Base-by-base conservation (phyloP, 805 yeast species). In the Kluyveromyces siamensis region DNA sequence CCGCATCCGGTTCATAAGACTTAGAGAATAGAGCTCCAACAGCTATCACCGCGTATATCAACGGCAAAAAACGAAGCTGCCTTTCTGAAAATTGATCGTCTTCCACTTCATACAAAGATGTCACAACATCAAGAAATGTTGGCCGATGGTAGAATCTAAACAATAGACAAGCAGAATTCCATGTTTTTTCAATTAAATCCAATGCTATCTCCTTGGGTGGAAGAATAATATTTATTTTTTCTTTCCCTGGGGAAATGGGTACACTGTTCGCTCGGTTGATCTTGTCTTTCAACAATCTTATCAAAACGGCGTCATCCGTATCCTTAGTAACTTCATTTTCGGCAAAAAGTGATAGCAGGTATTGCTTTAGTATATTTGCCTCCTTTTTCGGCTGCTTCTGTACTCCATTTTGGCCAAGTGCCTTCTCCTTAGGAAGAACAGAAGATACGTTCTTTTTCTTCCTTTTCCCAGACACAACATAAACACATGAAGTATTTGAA, bases 81-180 rank as follows among this genome's bases (percentile, higher is more conserved):
- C 84, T 75, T 54, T 83, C 81, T 2, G 87, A 80, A 63, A 81
- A 84, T 50, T 77, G 77, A 9, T 75, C 74, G 1, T 89, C 87
- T 57, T 84, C 89, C 9, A 86, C 74, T 41, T 81, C 83, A 65
- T 87, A 88, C 27, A 88, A 68, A 48, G 84, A 78, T 55, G 85
- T 90, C 27, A 88, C 70, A 54, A 85, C 89, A 52, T 79, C 77
- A 47, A 84, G 73, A 51, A 88, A 76, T 2, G 90, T 80, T 1
- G 96, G 96, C 33, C 96, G 69, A 60, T 89, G 96, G 62, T 87
- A 85, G 62, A 89, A 88, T 48, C 95, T 72, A 62, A 88, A 86
- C 46, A 89, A 70, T 5, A 87, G 88, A 65, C 95, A 87, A 0
- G 95, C 95, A 55, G 83, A 80, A 52, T 81, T 79, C 95, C 96